Base-by-base conservation (phyloP, 495 filamentous ascomycete species). In the Neurospora sp. region DNA sequence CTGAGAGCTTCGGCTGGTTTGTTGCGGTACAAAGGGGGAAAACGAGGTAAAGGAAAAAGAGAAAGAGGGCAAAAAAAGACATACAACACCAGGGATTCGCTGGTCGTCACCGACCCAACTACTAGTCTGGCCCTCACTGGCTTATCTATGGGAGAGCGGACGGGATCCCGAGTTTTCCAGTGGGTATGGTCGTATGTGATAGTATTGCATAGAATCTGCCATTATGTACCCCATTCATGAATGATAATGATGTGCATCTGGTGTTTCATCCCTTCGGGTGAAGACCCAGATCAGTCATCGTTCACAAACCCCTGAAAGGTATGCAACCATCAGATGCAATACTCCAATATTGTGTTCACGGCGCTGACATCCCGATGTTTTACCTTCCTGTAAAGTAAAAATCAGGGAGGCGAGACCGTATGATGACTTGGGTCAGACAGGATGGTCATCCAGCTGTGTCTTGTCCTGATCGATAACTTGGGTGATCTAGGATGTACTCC, bases 141-240 rank as follows among this genome's bases (percentile, higher is more conserved):
- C 77, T 83, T 82, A 78, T 81, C 80, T 82, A 84, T 78, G 84
- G 82, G 81, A 83, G 84, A 85, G 82, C 84, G 83, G 83, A 86
- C 84, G 84, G 84, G 83, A 83, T 83, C 80, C 83, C 84, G 83
- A 44, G 41, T n/a, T n/a, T 44, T 44, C 16, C 41, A n/a, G 41
- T 44, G 41, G 41, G 41, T 44, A 44, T 44, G 41, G 41, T 44
- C 41, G 41, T 44, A 44, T 44, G 42, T 46, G 9, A 20, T 46
- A 5, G 0, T 10, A 18, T 16, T 8, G 2, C 0, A 4, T 0
- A 10, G 18, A 1, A 0, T 1, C 1, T n/a, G 4, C 3, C 0
- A 18, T 20, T 46, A 46, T 46, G 42, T 46, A 46, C 1, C 18
- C 0, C 8, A 31, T 31, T 9, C 40, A 3, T 1, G 3, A 9